Percentiles rank a stretch among this genome's conserved stretches.
These are phyloP conservation scores for Brassica rapa DNA, from an alignment of 345 rosid species.

Conservation along the genomic window DNA sequence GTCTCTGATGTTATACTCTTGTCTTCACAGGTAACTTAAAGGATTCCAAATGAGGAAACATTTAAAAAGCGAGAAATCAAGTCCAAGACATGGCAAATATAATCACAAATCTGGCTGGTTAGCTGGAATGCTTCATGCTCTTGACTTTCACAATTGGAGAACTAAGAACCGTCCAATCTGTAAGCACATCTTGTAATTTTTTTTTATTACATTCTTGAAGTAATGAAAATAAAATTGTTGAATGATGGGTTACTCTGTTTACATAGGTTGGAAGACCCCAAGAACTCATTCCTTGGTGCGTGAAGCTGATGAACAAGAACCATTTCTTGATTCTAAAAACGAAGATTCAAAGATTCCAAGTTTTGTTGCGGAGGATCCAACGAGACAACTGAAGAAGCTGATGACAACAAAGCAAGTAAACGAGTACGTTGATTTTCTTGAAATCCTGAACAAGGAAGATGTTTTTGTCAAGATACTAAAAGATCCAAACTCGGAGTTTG, in stretches of 20 bases:
- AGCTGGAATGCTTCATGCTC: conserved; percentile 59
- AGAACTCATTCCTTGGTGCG: conserved; percentile 38
- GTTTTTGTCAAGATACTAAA: conserved; percentile 50
- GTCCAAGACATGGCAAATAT: conserved; percentile 33
- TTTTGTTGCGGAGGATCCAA: background rate
- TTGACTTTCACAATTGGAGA: conserved; percentile 60
- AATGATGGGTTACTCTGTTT: background rate
- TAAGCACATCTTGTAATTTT: background rate
- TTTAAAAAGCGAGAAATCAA: conserved; percentile 39
- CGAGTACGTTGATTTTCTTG: conserved; percentile 60
- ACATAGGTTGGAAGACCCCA: conserved; percentile 38
- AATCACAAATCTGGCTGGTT: conserved; percentile 56
- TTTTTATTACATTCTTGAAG: too few relatives aligned
- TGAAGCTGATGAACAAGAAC: conserved; percentile 31
- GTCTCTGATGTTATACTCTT: conserved; percentile 5
- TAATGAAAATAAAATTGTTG: background rate
- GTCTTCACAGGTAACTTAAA: conserved; percentile 17
- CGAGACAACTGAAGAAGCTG: conserved; percentile 2
- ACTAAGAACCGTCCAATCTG: conserved; percentile 35
- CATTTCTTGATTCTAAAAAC: conserved; percentile 22
- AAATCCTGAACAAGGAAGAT: conserved; percentile 61
- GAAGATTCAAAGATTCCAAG: conserved; percentile 13
- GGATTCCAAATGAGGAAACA: conserved; percentile 50
- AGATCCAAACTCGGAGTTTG: conserved; percentile 44
- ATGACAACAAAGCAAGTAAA: conserved; percentile 46